These are phyloP conservation scores for Manihot esculenta DNA, from an alignment of 441 rosid species.

Conservation along the genomic window DNA sequence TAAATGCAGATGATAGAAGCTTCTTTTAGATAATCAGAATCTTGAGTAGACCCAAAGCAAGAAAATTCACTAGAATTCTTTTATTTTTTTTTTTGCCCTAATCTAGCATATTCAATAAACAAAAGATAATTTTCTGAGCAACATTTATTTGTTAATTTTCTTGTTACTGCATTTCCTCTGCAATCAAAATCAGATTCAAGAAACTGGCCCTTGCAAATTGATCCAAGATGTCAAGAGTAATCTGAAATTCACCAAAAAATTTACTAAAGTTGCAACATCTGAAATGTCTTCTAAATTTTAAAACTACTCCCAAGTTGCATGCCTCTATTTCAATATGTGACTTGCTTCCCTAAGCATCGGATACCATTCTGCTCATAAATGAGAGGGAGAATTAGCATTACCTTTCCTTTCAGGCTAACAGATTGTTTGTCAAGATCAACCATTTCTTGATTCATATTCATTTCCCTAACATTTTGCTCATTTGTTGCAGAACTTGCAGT, in stretches of 20 bases:
- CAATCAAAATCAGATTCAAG: not conserved
- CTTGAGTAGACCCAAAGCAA: not conserved
- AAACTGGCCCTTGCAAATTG: not conserved
- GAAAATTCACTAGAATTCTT: not conserved
- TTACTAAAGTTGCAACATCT: not conserved
- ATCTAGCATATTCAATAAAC: not conserved
- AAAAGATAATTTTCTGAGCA: not conserved
- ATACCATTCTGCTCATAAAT: not conserved
- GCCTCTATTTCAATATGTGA: not conserved
- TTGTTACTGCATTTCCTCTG: not conserved
- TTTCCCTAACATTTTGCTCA: conserved; percentile 51
- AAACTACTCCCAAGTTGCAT: not conserved
- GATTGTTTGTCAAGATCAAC: conserved; percentile 36
- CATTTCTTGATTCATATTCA: conserved; percentile 45
- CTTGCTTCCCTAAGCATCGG: not conserved
- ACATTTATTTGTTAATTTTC: not conserved
- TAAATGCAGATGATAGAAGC: not conserved
- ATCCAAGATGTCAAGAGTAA: not conserved
- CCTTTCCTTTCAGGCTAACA: conserved; percentile 48
- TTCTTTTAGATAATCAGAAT: not conserved
- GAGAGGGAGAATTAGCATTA: conserved; percentile 30
- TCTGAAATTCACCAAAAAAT: not conserved
- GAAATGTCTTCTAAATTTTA: not conserved
- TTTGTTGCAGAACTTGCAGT: conserved; percentile 31
- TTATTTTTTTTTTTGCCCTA: not conserved